Evolutionary conservation across 129 eudicot genomes (phyloP).

Genomic region (Helianthus annuus): DNA sequence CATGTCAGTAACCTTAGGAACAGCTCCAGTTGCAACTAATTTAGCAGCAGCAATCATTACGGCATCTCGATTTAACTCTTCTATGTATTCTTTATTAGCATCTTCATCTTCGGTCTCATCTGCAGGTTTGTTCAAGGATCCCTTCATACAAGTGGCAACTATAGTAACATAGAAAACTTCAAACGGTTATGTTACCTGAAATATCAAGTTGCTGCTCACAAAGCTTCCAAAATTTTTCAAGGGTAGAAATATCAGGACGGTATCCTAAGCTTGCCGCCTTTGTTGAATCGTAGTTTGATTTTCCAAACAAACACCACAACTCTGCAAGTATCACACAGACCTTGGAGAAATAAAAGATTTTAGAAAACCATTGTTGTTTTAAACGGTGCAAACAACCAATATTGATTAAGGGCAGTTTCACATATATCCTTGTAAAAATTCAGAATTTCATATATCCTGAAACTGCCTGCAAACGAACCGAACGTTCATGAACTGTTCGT

Average conservation of each 20-base stretch:
- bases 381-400: constrained; percentile 13
- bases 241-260: constrained; percentile 54
- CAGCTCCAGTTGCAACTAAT: constrained; percentile 71
- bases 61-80: constrained; percentile 80
- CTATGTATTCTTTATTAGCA: constrained; percentile 78
- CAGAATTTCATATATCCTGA: neutral
- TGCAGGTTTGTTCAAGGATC: constrained; percentile 38
- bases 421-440: neutral
- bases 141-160: constrained; percentile 5
- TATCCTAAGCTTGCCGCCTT: constrained; percentile 71
- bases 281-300: constrained; percentile 58
- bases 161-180: constrained; percentile 1
- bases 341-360: constrained; percentile 43
- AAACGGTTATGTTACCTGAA: constrained; percentile 58
- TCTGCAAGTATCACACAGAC: constrained; percentile 88
- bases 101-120: constrained; percentile 92
- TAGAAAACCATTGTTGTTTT: constrained; percentile 16
- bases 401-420: neutral
- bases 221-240: constrained; percentile 71
- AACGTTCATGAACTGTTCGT: too few relatives aligned
- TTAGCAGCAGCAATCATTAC: constrained; percentile 85
- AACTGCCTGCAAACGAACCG: too few relatives aligned
- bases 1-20: constrained; percentile 59
- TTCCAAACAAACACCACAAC: constrained; percentile 77
- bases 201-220: constrained; percentile 71